Conservation (phyloP, 2,329 filamentous ascomycete genomes). For the Neofusicoccum cordaticola region DNA sequence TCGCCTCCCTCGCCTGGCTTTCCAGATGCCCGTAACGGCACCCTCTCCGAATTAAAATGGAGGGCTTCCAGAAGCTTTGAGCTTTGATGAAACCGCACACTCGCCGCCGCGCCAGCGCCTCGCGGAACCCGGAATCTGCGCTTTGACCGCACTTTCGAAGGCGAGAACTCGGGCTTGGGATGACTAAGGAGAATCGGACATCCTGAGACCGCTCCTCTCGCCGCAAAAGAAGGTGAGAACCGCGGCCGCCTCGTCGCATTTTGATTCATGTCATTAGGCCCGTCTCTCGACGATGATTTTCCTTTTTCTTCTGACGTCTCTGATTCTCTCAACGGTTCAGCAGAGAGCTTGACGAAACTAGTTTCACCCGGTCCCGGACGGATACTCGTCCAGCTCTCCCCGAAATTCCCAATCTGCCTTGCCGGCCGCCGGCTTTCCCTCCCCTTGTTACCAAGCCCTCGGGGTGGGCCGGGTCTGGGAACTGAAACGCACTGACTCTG, state of each 20-base stretch:
- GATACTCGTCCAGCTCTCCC: background rate
- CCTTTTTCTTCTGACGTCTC: background rate
- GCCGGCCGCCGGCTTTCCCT: background rate
- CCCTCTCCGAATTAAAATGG: background rate
- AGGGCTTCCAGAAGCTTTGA: slow-evolving; percentile 11
- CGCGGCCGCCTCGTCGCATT: background rate
- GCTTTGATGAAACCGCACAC: slow-evolving; percentile 9
- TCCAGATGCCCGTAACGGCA: background rate
- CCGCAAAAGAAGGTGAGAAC: background rate
- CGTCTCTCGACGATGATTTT: background rate
- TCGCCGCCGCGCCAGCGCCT: background rate
- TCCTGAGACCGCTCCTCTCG: background rate
- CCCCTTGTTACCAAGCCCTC: slow-evolving; percentile 4
- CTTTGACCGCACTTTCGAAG: slow-evolving; percentile 13
- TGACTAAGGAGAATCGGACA: background rate
- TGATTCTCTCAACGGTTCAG: background rate
- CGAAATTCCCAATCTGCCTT: slow-evolving; percentile 11
- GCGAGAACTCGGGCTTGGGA: background rate
- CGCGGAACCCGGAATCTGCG: slow-evolving; percentile 11
- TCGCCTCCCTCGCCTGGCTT: background rate
- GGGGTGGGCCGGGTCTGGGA: slow-evolving; percentile 9
- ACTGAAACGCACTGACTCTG: slow-evolving; percentile 4
- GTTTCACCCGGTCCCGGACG: background rate
- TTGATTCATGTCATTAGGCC: background rate
- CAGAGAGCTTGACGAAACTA: background rate